A percentile compares a stretch with the other conserved stretches of the same genome.
phyloP scores from a whole-genome alignment of 192 early-diverging fungal species.

The Haplosporangium gracile region DNA sequence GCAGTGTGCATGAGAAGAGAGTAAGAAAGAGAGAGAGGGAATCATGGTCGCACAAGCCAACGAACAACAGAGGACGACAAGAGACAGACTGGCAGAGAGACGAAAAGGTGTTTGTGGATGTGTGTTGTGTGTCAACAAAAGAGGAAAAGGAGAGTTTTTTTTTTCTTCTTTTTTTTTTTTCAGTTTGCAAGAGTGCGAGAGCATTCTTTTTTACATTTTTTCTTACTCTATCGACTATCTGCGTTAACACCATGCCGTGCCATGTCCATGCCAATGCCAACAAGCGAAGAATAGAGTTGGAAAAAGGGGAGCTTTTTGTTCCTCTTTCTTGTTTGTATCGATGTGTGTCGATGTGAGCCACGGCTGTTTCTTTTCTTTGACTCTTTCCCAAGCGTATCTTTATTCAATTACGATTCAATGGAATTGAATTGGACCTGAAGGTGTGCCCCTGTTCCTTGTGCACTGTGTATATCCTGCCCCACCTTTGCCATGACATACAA shows the following conservation, averaged over 20 bases:
- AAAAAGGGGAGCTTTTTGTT: background rate
- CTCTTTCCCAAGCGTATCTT: too few relatives aligned
- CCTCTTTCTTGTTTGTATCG: background rate
- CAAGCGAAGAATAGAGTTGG: background rate
- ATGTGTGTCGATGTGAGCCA: constrained; percentile 9
- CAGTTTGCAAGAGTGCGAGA: background rate
- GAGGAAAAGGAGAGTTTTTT: background rate
- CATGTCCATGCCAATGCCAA: too few relatives aligned
- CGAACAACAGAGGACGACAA: background rate
- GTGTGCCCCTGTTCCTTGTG: too few relatives aligned
- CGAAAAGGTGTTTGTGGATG: background rate
- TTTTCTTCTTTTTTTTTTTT: background rate
- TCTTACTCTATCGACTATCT: background rate
- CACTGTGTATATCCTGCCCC: too few relatives aligned
- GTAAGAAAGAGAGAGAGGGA: background rate
- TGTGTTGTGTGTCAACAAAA: background rate
- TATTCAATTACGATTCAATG: too few relatives aligned
- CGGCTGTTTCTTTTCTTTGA: too few relatives aligned
- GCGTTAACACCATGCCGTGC: background rate
- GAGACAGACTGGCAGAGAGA: background rate
- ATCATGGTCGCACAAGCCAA: constrained; percentile 9
- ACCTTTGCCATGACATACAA: too few relatives aligned
- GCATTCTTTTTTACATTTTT: too few relatives aligned
- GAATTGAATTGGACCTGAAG: too few relatives aligned
- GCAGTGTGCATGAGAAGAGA: background rate